Percentiles rank a stretch among this genome's conserved stretches.
phyloP scores from a whole-genome alignment of 495 filamentous ascomycete genomes.

The Aspergillus carlsbadensis region DNA sequence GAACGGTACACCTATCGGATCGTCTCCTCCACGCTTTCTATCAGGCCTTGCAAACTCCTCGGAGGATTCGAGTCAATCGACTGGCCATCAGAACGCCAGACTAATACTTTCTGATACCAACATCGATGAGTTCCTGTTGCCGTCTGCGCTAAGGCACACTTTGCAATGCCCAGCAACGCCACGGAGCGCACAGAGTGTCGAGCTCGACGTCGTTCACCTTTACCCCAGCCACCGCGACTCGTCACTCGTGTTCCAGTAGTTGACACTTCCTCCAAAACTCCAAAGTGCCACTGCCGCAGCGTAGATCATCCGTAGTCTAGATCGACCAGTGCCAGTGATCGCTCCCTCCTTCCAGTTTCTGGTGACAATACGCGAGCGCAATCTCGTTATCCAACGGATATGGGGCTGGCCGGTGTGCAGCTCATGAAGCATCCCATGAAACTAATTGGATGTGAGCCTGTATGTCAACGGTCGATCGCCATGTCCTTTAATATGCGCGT shows the following conservation, averaged over 20 bases:
- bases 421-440: not conserved
- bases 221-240: too few species aligned
- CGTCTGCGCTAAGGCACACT: not conserved
- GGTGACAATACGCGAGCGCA: not conserved
- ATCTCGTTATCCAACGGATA: not conserved
- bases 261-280: too few species aligned
- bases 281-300: not conserved
- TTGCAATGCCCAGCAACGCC: not conserved
- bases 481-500: not conserved
- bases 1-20: not conserved
- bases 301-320: conserved; percentile 2
- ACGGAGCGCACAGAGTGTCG: conserved; percentile 1
- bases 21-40: not conserved
- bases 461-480: not conserved
- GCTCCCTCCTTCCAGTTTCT: not conserved
- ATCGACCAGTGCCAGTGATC: not conserved
- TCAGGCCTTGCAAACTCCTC: not conserved
- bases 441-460: not conserved
- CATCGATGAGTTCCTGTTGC: not conserved
- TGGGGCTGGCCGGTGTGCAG: not conserved
- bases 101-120: too few species aligned
- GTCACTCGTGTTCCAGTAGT: too few species aligned
- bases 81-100: too few species aligned
- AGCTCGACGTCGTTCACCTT: not conserved
- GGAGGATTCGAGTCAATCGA: too few species aligned